Conservation (phyloP, 2,329 filamentous ascomycete species). For the Ceratocystiopsis brevicomis region DNA sequence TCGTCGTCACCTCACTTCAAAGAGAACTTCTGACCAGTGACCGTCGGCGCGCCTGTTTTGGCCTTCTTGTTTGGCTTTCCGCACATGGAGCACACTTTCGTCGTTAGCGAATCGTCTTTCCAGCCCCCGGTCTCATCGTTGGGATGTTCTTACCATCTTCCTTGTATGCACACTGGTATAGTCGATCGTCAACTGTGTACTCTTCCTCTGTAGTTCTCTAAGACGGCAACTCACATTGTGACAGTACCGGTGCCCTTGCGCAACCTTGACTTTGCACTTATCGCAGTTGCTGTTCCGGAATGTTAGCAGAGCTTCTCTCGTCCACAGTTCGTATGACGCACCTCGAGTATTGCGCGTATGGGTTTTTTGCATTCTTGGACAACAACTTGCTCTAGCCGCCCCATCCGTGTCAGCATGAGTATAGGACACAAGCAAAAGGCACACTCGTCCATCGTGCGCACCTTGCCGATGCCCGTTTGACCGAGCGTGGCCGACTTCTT, state of each 20-base stretch:
- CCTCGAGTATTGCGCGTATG: conserved; percentile 42
- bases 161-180: conserved; percentile 34
- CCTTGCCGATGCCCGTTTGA: conserved; percentile 40
- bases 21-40: conserved; percentile 43
- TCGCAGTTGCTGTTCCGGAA: conserved; percentile 27
- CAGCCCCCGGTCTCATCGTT: no score
- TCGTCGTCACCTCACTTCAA: conserved; percentile 27
- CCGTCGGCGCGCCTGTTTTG: conserved; percentile 29
- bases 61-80: conserved; percentile 37
- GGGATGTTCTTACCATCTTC: conserved; percentile 29
- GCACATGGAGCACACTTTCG: conserved; percentile 41
- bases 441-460: conserved; percentile 11
- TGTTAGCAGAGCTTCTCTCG: background rate
- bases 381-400: conserved; percentile 38
- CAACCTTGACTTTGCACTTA: conserved; percentile 44
- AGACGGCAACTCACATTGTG: conserved; percentile 16
- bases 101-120: background rate
- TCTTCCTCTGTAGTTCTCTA: no score
- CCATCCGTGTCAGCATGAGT: background rate
- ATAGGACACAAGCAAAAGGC: background rate
- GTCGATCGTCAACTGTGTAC: background rate
- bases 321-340: conserved; percentile 1
- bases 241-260: conserved; percentile 40
- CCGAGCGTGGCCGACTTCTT: conserved; percentile 35
- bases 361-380: conserved; percentile 45